A percentile compares a stretch with the other conserved stretches of the same genome.
These are phyloP conservation scores for Dispira simplex DNA, from an alignment of 192 early-diverging fungal species.

Conservation along the genomic window DNA sequence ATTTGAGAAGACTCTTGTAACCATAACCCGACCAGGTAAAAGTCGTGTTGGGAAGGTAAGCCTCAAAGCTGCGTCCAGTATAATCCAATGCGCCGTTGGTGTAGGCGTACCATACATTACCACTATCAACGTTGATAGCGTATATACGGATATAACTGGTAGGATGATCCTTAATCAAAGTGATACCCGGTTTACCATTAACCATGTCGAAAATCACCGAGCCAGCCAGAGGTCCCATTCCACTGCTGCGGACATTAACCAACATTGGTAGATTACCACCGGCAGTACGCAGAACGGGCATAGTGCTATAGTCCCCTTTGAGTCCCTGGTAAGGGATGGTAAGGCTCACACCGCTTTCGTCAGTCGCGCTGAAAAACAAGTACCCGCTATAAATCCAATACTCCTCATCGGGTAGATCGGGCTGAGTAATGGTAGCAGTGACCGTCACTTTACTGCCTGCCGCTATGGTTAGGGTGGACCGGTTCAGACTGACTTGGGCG, in stretches of 20 bases:
- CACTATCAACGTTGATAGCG: neutral
- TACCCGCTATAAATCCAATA: constrained; percentile 30
- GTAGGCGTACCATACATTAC: neutral
- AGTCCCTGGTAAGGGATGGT: constrained; percentile 26
- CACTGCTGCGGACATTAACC: neutral
- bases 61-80: neutral
- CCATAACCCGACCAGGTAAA: constrained; percentile 10
- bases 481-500: constrained; percentile 5
- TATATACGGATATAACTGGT: neutral
- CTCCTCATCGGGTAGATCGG: constrained; percentile 18
- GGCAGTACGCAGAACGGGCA: neutral
- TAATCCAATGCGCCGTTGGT: neutral
- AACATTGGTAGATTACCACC: neutral
- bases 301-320: constrained; percentile 22
- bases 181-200: neutral
- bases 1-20: neutral
- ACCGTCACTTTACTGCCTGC: constrained; percentile 17
- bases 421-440: constrained; percentile 18
- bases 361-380: constrained; percentile 18
- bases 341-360: constrained; percentile 14
- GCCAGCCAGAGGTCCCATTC: too few species aligned
- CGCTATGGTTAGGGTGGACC: constrained; percentile 5
- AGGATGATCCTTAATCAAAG: constrained; percentile 4
- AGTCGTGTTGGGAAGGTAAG: neutral
- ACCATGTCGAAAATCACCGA: neutral